These are phyloP conservation scores for Malassezia brasiliensis DNA, from an alignment of 1,284 basidiomycete genomes.

Conservation along the genomic window DNA sequence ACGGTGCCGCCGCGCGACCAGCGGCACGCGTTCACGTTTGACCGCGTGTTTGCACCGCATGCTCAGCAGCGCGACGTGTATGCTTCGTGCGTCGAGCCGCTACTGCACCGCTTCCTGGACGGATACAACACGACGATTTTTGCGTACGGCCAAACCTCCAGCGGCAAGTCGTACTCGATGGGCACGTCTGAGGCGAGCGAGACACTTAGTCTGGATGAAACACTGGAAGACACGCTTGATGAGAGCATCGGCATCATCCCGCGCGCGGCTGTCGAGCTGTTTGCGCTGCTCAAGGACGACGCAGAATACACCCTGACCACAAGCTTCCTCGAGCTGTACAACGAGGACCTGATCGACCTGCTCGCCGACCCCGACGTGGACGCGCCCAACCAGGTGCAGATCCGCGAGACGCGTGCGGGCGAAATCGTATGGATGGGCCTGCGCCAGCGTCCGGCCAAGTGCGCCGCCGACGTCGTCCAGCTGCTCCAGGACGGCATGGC, in stretches of 20 bases:
- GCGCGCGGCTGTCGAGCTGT: constrained; percentile 82
- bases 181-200: constrained; percentile 46
- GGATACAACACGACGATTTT: constrained; percentile 96
- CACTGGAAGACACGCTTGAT: constrained; percentile 25
- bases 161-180: constrained; percentile 96
- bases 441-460: constrained; percentile 75
- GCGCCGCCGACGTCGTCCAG: constrained; percentile 79
- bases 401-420: constrained; percentile 90
- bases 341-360: constrained; percentile 58
- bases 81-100: constrained; percentile 68
- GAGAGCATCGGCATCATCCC: constrained; percentile 70
- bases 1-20: constrained; percentile 53
- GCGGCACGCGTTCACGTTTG: constrained; percentile 73
- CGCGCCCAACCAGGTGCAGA: constrained; percentile 70
- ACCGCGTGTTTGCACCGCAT: constrained; percentile 76
- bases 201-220: constrained; percentile 24
- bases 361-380: constrained; percentile 37
- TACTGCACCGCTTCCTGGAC: constrained; percentile 80
- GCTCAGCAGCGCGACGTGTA: constrained; percentile 78
- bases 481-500: constrained; percentile 69
- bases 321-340: constrained; percentile 77
- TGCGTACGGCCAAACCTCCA: constrained; percentile 94
- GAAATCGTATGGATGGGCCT: constrained; percentile 94
- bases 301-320: constrained; percentile 28
- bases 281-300: constrained; percentile 56